phyloP scores from a whole-genome alignment of 1,139 yeast genomes.

The Saccharomyces uvarum region DNA sequence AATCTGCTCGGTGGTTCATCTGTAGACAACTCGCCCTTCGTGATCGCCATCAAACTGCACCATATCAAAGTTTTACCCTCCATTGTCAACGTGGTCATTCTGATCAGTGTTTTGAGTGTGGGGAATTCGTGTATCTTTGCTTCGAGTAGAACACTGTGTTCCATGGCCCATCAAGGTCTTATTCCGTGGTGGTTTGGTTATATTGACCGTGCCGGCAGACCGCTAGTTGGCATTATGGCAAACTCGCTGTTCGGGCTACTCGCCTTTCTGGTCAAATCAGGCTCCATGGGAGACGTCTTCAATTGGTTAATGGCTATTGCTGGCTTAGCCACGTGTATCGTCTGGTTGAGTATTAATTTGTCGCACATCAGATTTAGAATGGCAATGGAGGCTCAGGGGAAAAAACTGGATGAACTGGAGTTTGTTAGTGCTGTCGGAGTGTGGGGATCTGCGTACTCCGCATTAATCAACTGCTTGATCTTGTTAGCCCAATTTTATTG shows the following conservation, averaged over 20 bases:
- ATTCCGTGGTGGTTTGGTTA: slow-evolving; percentile 66
- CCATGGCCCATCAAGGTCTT: slow-evolving; percentile 72
- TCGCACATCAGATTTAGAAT: slow-evolving; percentile 73
- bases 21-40: slow-evolving; percentile 58
- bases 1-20: slow-evolving; percentile 42
- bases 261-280: slow-evolving; percentile 62
- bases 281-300: slow-evolving; percentile 56
- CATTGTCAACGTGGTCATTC: slow-evolving; percentile 64
- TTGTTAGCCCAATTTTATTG: slow-evolving; percentile 72
- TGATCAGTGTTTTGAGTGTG: slow-evolving; percentile 60
- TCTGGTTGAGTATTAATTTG: slow-evolving; percentile 72
- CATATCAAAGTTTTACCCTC: slow-evolving; percentile 55
- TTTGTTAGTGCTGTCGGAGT: slow-evolving; percentile 63
- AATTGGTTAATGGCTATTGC: slow-evolving; percentile 76
- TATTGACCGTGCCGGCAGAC: slow-evolving; percentile 57
- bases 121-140: slow-evolving; percentile 76
- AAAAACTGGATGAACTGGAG: slow-evolving; percentile 57
- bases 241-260: slow-evolving; percentile 76
- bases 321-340: slow-evolving; percentile 74
- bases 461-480: slow-evolving; percentile 50
- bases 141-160: slow-evolving; percentile 73
- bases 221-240: slow-evolving; percentile 50
- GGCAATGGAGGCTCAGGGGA: slow-evolving; percentile 61
- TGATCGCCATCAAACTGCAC: slow-evolving; percentile 52
- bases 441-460: slow-evolving; percentile 60